Percentiles rank a stretch among this genome's conserved stretches.
Evolutionary conservation across 2,329 filamentous ascomycete species (phyloP).

Genomic region (Phialophora verrucosa): DNA sequence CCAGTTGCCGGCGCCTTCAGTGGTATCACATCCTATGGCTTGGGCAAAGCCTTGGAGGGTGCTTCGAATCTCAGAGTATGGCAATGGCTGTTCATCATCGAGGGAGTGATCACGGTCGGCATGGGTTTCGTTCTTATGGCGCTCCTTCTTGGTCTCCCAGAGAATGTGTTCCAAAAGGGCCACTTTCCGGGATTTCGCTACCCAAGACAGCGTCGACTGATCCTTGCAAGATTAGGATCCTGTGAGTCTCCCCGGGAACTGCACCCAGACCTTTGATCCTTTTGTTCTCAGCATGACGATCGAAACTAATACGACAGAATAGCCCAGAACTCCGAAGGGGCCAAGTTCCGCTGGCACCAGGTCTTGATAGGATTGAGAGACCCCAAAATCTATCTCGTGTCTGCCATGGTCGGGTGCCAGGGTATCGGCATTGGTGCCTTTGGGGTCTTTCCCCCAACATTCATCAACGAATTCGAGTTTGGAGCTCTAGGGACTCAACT

Average conservation of each 20-base stretch:
- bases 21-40: conserved; percentile 67
- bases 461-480: conserved; percentile 26
- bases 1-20: conserved; percentile 74
- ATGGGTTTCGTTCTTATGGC: conserved; percentile 62
- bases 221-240: conserved; percentile 1
- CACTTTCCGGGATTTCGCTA: conserved; percentile 7
- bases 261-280: too few species aligned
- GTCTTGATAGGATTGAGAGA: conserved; percentile 23
- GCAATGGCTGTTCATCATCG: conserved; percentile 66
- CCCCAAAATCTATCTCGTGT: conserved; percentile 21
- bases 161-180: conserved; percentile 14
- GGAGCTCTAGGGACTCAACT: conserved; percentile 15
- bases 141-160: conserved; percentile 61
- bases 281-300: too few species aligned
- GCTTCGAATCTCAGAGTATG: conserved; percentile 70
- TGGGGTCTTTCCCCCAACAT: conserved; percentile 23
- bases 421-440: conserved; percentile 13
- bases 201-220: conserved; percentile 7
- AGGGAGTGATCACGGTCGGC: conserved; percentile 16
- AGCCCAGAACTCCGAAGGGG: conserved; percentile 15
- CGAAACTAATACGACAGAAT: too few species aligned
- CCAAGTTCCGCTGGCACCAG: conserved; percentile 1
- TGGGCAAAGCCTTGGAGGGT: conserved; percentile 66
- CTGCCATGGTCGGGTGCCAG: conserved; percentile 5
- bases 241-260: neutral